Evolutionary conservation across 768 basidiomycete genomes (phyloP).

Genomic region (Hygrocybe coccinea): DNA sequence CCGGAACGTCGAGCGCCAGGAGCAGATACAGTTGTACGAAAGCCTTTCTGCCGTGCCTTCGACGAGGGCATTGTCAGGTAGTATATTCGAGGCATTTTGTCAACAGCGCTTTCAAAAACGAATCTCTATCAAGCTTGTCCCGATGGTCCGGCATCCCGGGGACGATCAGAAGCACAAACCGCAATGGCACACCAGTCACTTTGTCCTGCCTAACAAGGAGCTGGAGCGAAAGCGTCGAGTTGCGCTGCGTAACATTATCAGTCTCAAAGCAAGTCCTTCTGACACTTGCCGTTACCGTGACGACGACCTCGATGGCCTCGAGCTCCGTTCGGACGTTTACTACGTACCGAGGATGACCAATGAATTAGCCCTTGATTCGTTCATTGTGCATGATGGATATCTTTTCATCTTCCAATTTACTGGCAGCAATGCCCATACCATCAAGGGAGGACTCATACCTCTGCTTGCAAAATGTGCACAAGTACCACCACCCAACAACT

Average conservation of each 20-base stretch:
- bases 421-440: background rate
- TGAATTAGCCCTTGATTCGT: constrained; percentile 10
- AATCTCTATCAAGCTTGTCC: background rate
- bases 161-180: background rate
- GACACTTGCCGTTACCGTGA: background rate
- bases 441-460: background rate
- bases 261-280: background rate
- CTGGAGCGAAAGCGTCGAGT: background rate
- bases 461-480: background rate
- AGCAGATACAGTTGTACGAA: no score
- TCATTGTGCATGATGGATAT: constrained; percentile 11
- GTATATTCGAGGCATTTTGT: background rate
- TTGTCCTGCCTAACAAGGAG: background rate
- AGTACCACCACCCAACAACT: background rate
- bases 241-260: background rate
- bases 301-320: background rate
- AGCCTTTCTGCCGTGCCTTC: background rate
- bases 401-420: constrained; percentile 14
- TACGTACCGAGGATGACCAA: constrained; percentile 8
- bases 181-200: constrained; percentile 8
- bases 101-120: background rate
- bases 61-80: background rate
- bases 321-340: constrained; percentile 3
- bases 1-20: no score
- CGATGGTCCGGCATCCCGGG: background rate